Percentiles rank a stretch among this genome's conserved stretches.
Evolutionary conservation across 768 basidiomycete genomes (phyloP).

Genomic region (Xanthoconium stramineum): DNA sequence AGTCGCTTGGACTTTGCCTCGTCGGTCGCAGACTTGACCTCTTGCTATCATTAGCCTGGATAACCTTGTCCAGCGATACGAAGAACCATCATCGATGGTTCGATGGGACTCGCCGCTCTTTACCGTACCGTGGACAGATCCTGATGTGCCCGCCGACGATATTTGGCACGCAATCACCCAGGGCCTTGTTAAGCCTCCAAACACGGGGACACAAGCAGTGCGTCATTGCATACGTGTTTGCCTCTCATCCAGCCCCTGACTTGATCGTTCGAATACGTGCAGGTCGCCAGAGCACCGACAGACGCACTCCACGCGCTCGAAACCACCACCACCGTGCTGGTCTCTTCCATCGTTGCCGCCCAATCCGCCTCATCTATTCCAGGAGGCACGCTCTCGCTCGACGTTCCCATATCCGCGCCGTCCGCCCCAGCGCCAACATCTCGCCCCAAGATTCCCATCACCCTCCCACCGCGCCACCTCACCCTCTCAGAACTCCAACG

Average conservation of each 20-base stretch:
- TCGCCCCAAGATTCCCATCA: constrained; percentile 39
- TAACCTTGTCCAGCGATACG: constrained; percentile 74
- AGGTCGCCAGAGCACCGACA: constrained; percentile 81
- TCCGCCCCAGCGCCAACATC: not conserved
- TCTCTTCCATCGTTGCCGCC: constrained; percentile 67
- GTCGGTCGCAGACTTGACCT: not conserved
- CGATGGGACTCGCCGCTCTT: constrained; percentile 97
- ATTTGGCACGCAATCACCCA: constrained; percentile 83
- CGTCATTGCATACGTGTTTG: constrained; percentile 16
- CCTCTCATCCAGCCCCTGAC: too few species aligned
- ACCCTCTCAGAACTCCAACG: constrained; percentile 88
- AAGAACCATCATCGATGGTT: constrained; percentile 98
- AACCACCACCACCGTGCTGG: constrained; percentile 64
- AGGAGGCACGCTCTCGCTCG: constrained; percentile 39
- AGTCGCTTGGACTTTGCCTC: not conserved
- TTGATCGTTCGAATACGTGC: not conserved
- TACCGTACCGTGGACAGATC: constrained; percentile 75
- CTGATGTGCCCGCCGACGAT: constrained; percentile 56
- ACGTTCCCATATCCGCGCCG: constrained; percentile 41
- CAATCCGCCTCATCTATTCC: constrained; percentile 48
- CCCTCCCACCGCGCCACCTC: constrained; percentile 65
- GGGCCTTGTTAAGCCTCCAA: constrained; percentile 82
- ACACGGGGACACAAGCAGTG: constrained; percentile 75
- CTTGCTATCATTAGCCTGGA: not conserved
- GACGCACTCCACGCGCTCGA: constrained; percentile 89